Percentiles rank a stretch among this genome's conserved stretches.
phyloP scores from a whole-genome alignment of 2,329 filamentous ascomycete genomes.

The Chrysosporium queenslandicum region DNA sequence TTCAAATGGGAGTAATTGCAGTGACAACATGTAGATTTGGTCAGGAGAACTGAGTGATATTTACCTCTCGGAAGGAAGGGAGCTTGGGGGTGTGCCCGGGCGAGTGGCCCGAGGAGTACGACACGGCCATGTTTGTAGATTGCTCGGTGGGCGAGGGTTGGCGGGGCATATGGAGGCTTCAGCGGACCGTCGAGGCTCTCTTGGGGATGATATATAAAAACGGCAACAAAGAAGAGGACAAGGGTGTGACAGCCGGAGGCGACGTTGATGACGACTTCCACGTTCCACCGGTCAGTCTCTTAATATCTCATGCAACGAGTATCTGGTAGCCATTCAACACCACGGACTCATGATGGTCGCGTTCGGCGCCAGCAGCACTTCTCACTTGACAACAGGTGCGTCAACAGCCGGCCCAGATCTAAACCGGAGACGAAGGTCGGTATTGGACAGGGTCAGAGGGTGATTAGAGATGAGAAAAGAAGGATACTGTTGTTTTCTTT shows the following conservation, averaged over 20 bases:
- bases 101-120: slow-evolving; percentile 12
- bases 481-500: background rate
- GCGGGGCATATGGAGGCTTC: slow-evolving; percentile 13
- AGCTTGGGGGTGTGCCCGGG: slow-evolving; percentile 10
- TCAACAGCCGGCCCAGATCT: slow-evolving; percentile 9
- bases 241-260: slow-evolving; percentile 10
- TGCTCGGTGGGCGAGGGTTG: slow-evolving; percentile 8
- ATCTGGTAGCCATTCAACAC: slow-evolving; percentile 11
- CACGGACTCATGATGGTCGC: slow-evolving; percentile 9
- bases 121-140: slow-evolving; percentile 13
- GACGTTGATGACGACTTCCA: slow-evolving; percentile 13
- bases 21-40: background rate
- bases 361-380: slow-evolving; percentile 4
- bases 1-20: background rate
- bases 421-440: background rate
- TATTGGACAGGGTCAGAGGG: slow-evolving; percentile 1
- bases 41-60: slow-evolving; percentile 1
- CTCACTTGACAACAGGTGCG: slow-evolving; percentile 8
- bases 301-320: slow-evolving; percentile 1
- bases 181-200: background rate
- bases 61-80: slow-evolving; percentile 16
- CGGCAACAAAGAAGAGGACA: background rate
- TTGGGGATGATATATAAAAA: slow-evolving; percentile 1
- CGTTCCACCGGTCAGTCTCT: slow-evolving; percentile 12
- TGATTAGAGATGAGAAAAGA: background rate